Base-by-base conservation (phyloP, 2,329 filamentous ascomycete genomes). In the Alternaria sp. region DNA sequence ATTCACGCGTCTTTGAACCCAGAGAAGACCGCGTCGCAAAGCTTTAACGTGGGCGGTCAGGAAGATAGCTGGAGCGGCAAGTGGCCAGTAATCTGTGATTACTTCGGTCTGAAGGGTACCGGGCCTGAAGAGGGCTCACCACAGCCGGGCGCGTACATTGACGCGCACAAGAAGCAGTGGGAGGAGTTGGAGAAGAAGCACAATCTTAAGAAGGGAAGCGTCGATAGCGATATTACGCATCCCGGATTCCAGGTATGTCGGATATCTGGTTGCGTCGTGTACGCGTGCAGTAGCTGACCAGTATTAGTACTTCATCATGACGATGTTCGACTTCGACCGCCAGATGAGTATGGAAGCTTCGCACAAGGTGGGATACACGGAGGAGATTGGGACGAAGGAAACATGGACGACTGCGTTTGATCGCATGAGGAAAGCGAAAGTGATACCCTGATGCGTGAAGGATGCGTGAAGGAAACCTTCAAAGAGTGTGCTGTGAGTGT, bases 41-140 rank as follows among this genome's bases (percentile, higher is more conserved):
- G 74, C 73, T 85, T 80, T 71, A 84, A 84, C 60, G 78, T 79
- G 2, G 82, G 81, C 10, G 82, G 83, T 23, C 79, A 76, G 55
- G 73, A 78, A 30, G 64, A 74, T 6, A 78, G 75, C 3, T 84
- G 83, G 83, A 78, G 76, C 15, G 67, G 72, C 11, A 83, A 83
- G 67, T 85, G 83, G 83, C 81, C 82, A 3, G 67, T 82, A 6
- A 80, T 84, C 47, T 83, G 81, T 67, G 76, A 81, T 7, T 84
- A 83, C 66, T 84, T 84, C 72, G 80, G 81, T 3, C 71, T 85
- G 43, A 80, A 81, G 65, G 83, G 82, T 1, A 79, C 79, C 8
- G 72, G 72, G 0, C 75, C 75, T 6, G 69, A 69, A 55, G 66
- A 72, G 57, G 66, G 70, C 25, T 65, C 73, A 17, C 73, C 73